A percentile compares a stretch with the other conserved stretches of the same genome.
Conservation (phyloP, 768 basidiomycete genomes). For the Russula olivacea region DNA sequence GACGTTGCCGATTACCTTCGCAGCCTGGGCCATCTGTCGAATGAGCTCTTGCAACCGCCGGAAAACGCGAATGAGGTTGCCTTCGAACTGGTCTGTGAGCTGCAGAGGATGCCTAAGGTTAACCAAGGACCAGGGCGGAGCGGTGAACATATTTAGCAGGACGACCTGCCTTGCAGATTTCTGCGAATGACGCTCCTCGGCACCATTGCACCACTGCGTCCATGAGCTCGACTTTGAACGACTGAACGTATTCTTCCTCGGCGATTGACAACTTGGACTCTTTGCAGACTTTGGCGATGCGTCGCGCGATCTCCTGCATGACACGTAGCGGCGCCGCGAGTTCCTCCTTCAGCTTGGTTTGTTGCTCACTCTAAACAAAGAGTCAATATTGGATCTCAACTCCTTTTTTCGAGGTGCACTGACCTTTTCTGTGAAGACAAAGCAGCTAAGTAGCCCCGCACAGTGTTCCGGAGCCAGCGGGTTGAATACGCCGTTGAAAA, state of each 20-base stretch:
- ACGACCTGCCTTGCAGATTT: conserved; percentile 82
- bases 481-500: conserved; percentile 97
- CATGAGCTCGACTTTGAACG: conserved; percentile 99
- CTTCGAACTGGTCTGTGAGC: conserved; percentile 96
- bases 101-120: conserved; percentile 29
- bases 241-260: conserved; percentile 92
- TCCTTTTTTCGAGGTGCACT: neutral
- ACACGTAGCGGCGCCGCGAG: conserved; percentile 86
- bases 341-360: conserved; percentile 85
- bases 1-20: conserved; percentile 92
- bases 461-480: conserved; percentile 83
- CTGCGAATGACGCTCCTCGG: conserved; percentile 92
- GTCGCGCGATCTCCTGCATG: conserved; percentile 92
- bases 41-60: conserved; percentile 89
- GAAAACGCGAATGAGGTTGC: conserved; percentile 94
- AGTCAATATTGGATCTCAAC: neutral
- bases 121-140: neutral
- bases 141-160: neutral
- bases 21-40: conserved; percentile 92
- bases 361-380: conserved; percentile 68
- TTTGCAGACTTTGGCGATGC: conserved; percentile 95
- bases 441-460: conserved; percentile 92
- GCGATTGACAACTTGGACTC: conserved; percentile 86
- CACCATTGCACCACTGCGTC: conserved; percentile 98
- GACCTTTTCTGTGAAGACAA: conserved; percentile 97